Conservation (phyloP, 495 filamentous ascomycete genomes). For the Penicillium robsamsonii region DNA sequence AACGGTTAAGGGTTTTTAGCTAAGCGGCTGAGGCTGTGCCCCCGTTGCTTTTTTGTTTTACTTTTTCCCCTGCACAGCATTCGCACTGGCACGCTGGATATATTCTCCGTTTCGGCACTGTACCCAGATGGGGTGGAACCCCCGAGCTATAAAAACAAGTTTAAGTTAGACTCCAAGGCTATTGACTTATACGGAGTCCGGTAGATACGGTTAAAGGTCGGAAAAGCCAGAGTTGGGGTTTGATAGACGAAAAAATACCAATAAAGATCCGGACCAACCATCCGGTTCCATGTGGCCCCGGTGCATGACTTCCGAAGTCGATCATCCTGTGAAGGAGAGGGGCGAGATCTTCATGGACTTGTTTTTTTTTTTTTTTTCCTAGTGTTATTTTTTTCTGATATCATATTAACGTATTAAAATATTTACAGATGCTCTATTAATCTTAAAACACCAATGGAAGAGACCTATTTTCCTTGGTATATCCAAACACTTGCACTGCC, state of each 20-base stretch:
- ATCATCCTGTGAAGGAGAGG: constrained; percentile 24
- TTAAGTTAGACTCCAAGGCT: background rate
- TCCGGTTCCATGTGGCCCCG: constrained; percentile 36
- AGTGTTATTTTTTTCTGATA: background rate
- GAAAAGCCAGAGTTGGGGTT: background rate
- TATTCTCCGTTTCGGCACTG: constrained; percentile 3
- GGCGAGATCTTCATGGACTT: constrained; percentile 26
- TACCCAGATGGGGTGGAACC: background rate
- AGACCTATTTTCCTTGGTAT: too few species aligned
- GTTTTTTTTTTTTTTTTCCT: background rate
- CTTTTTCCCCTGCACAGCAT: constrained; percentile 3
- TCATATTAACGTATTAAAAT: background rate
- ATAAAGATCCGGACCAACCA: constrained; percentile 24
- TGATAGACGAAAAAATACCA: constrained; percentile 6
- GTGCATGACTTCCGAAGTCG: constrained; percentile 32
- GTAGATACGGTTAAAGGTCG: constrained; percentile 4
- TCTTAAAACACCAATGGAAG: too few species aligned
- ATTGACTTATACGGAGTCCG: background rate
- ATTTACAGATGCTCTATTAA: too few species aligned
- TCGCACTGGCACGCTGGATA: constrained; percentile 7
- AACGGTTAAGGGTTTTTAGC: background rate
- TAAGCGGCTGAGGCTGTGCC: constrained; percentile 8
- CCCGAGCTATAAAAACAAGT: background rate
- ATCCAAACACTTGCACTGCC: constrained; percentile 35
- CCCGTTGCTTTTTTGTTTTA: background rate